These are phyloP conservation scores for Saccharomycopsis lassenensis DNA, from an alignment of 805 yeast genomes.

Conservation along the genomic window DNA sequence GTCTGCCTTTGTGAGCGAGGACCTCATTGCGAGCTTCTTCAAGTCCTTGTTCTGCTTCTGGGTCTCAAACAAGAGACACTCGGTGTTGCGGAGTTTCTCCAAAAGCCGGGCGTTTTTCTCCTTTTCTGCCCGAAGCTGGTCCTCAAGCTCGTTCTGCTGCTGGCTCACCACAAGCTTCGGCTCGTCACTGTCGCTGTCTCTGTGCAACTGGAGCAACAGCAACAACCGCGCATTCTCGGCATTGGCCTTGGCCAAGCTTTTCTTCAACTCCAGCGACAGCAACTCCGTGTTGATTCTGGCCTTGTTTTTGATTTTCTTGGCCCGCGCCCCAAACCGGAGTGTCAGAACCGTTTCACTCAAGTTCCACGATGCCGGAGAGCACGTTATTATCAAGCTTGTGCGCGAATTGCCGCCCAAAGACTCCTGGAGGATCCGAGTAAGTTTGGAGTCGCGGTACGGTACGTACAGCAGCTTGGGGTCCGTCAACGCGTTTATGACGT, in stretches of 20 bases:
- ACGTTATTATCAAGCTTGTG: conserved; percentile 61
- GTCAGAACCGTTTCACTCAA: conserved; percentile 60
- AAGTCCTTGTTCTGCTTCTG: too few relatives aligned
- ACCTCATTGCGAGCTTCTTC: too few relatives aligned
- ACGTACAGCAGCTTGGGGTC: conserved; percentile 55
- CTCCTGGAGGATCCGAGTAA: conserved; percentile 69
- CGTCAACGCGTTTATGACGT: conserved; percentile 70
- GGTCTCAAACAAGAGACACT: too few relatives aligned
- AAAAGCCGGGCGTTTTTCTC: conserved; percentile 12
- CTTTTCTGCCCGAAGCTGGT: conserved; percentile 18
- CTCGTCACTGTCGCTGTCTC: too few relatives aligned
- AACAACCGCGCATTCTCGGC: too few relatives aligned
- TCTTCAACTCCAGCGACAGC: conserved; percentile 35
- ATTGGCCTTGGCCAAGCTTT: conserved; percentile 4
- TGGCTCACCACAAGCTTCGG: too few relatives aligned
- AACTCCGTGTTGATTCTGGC: conserved; percentile 56
- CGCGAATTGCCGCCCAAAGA: conserved; percentile 76
- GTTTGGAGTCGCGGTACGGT: conserved; percentile 69
- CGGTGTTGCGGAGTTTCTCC: conserved; percentile 9
- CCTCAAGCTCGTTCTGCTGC: conserved; percentile 27
- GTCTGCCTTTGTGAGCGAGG: conserved; percentile 27
- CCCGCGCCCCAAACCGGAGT: conserved; percentile 63
- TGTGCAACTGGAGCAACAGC: too few relatives aligned
- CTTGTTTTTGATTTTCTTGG: conserved; percentile 53
- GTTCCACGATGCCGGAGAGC: conserved; percentile 52